A percentile compares a stretch with the other conserved stretches of the same genome.
Conservation (phyloP, 2,329 filamentous ascomycete species). For the Ceratocystiopsis sp. region DNA sequence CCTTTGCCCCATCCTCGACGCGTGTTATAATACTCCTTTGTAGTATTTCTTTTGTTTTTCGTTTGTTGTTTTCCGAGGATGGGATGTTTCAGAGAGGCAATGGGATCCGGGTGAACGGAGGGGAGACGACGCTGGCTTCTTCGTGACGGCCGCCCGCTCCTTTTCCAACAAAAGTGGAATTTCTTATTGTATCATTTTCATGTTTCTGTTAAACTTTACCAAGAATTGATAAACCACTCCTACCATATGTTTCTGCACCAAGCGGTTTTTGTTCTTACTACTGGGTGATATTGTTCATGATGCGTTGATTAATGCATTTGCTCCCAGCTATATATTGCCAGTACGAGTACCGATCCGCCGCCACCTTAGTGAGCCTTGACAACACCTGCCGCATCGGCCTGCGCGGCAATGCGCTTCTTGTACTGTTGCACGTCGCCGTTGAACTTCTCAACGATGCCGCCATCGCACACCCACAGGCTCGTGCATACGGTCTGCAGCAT, state of each 20-base stretch:
- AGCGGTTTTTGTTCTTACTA: too few relatives aligned
- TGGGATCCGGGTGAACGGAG: too few relatives aligned
- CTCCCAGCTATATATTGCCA: not conserved
- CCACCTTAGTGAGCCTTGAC: slow-evolving; percentile 48
- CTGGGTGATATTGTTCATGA: too few relatives aligned
- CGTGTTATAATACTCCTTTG: not conserved
- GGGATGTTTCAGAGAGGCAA: too few relatives aligned
- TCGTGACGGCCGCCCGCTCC: not conserved
- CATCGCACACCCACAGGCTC: slow-evolving; percentile 90
- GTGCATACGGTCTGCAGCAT: slow-evolving; percentile 95
- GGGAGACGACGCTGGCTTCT: not conserved
- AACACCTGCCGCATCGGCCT: slow-evolving; percentile 77
- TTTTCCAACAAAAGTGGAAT: not conserved
- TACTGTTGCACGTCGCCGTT: slow-evolving; percentile 88
- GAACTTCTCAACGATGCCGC: slow-evolving; percentile 90
- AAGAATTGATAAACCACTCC: too few relatives aligned
- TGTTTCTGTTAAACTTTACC: too few relatives aligned
- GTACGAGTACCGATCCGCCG: not conserved
- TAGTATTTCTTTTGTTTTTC: not conserved
- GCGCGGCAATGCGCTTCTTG: slow-evolving; percentile 87
- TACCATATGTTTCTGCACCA: too few relatives aligned
- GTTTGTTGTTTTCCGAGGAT: not conserved
- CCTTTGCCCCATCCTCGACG: not conserved
- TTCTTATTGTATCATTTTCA: too few relatives aligned
- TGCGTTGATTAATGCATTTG: too few relatives aligned